Conservation (phyloP, 441 rosid species). For the Rhodomyrtus psidioides region DNA sequence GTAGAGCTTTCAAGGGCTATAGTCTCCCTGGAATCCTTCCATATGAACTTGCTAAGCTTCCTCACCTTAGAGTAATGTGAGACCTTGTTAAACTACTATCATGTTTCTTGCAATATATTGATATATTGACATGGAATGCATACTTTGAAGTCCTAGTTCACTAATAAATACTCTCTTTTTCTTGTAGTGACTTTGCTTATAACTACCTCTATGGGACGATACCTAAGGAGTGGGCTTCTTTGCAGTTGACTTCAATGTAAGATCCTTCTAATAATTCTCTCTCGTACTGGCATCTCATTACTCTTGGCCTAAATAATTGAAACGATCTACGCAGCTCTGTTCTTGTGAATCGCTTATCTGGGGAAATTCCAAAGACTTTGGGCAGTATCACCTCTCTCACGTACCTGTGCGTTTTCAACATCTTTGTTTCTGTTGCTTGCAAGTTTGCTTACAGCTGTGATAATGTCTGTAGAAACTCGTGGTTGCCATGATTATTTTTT, state of each 20-base stretch:
- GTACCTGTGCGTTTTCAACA: constrained; percentile 46
- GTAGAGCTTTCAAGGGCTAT: constrained; percentile 52
- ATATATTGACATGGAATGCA: not conserved
- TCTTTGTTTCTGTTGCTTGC: not conserved
- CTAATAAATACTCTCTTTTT: not conserved
- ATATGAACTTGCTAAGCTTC: constrained; percentile 58
- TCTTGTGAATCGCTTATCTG: constrained; percentile 73
- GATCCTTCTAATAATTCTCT: constrained; percentile 3
- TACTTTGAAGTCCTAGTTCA: not conserved
- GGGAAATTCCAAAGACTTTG: constrained; percentile 63
- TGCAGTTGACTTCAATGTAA: constrained; percentile 35
- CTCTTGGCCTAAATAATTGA: not conserved
- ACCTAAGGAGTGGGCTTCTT: constrained; percentile 56
- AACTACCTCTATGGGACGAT: constrained; percentile 69
- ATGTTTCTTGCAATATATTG: not conserved
- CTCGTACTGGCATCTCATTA: not conserved
- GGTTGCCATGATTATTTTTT: not conserved
- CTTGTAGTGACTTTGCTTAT: constrained; percentile 62
- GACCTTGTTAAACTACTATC: constrained; percentile 6
- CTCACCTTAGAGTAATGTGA: constrained; percentile 61
- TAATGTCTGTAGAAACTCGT: not conserved
- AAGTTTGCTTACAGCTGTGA: not conserved
- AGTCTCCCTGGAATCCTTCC: constrained; percentile 87
- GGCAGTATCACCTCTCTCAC: constrained; percentile 53
- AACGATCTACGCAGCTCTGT: constrained; percentile 42